These are phyloP conservation scores for Ogataea kodamae DNA, from an alignment of 805 yeast species.

Conservation along the genomic window DNA sequence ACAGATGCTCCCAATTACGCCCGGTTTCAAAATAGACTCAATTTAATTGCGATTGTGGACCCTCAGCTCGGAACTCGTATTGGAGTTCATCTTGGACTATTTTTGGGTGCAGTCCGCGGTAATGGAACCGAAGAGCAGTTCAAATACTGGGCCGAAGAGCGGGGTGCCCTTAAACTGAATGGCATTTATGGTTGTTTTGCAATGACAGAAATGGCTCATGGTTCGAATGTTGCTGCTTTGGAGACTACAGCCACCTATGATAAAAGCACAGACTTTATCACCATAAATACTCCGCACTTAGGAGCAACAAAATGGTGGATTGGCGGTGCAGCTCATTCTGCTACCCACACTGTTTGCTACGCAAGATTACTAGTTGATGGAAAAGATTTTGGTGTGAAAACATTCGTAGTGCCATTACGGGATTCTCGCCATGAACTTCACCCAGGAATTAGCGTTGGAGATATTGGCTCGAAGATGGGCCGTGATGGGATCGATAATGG, in stretches of 20 bases:
- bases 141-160: constrained; percentile 72
- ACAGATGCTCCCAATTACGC: constrained; percentile 36
- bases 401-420: constrained; percentile 87
- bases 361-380: constrained; percentile 81
- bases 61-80: constrained; percentile 78
- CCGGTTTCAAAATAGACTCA: constrained; percentile 55
- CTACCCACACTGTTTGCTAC: constrained; percentile 81
- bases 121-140: constrained; percentile 85
- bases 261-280: constrained; percentile 58
- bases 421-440: constrained; percentile 66
- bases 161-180: constrained; percentile 57
- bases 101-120: constrained; percentile 76
- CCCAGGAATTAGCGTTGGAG: constrained; percentile 85
- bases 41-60: constrained; percentile 62
- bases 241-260: constrained; percentile 91
- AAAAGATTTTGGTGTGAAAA: constrained; percentile 87
- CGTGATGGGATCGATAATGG: constrained; percentile 95
- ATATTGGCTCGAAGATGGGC: constrained; percentile 94
- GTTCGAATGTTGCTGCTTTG: constrained; percentile 88
- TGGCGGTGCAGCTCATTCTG: constrained; percentile 95
- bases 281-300: constrained; percentile 80
- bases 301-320: constrained; percentile 99
- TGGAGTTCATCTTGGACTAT: constrained; percentile 86
- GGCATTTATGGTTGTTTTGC: constrained; percentile 84
- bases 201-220: constrained; percentile 92